Conservation (phyloP, 805 yeast species). For the Zygotorulaspora chibaensis region DNA sequence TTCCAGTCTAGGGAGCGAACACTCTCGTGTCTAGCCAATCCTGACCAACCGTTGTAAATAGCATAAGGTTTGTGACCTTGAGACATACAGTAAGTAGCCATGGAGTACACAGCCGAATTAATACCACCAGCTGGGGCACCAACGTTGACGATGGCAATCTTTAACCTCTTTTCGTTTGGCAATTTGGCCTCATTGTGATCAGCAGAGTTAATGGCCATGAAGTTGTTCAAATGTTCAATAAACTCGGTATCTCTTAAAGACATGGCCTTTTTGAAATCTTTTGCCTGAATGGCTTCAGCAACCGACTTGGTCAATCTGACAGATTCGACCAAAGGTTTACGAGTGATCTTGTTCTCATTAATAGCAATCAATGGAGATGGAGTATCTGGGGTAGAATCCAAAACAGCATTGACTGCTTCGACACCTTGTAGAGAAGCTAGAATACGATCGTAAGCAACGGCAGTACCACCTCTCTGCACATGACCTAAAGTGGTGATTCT, state of each 20-base stretch:
- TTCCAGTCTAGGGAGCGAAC: conserved; percentile 61
- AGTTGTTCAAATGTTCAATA: conserved; percentile 58
- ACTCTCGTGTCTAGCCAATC: conserved; percentile 59
- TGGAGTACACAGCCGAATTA: conserved; percentile 73
- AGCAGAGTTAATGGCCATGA: conserved; percentile 61
- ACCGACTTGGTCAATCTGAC: conserved; percentile 67
- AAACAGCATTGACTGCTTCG: conserved; percentile 72
- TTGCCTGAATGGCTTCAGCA: conserved; percentile 60
- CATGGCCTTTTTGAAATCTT: conserved; percentile 68
- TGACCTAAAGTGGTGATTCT: conserved; percentile 76
- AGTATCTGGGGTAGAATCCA: conserved; percentile 62
- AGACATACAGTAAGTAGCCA: conserved; percentile 70
- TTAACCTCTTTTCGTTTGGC: conserved; percentile 50
- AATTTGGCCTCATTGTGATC: conserved; percentile 60
- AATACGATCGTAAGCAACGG: conserved; percentile 68
- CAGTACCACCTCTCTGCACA: conserved; percentile 80
- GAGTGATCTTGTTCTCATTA: conserved; percentile 63
- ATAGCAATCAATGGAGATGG: conserved; percentile 79
- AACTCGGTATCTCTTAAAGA: conserved; percentile 67
- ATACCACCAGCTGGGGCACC: conserved; percentile 82
- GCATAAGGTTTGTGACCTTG: conserved; percentile 70
- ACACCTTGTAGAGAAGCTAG: conserved; percentile 79
- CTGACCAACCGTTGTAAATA: conserved; percentile 70
- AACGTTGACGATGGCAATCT: conserved; percentile 66
- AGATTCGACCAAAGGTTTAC: conserved; percentile 68